phyloP scores from a whole-genome alignment of 176 grass and related monocot genomes.

The Bonia amplexicaulis region DNA sequence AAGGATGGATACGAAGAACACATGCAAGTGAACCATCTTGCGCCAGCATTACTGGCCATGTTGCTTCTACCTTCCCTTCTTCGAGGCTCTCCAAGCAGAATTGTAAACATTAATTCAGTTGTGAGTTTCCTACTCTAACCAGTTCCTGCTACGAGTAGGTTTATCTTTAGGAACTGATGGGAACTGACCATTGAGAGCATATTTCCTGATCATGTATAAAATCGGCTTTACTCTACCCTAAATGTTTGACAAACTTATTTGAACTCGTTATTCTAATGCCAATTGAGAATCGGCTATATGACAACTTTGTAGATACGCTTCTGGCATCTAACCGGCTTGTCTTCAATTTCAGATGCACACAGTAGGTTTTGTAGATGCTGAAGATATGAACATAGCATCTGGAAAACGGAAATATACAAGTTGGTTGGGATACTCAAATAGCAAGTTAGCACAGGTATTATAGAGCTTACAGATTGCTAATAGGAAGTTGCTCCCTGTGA shows the following conservation, averaged over 20 bases:
- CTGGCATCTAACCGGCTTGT: neutral
- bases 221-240: neutral
- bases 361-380: slow-evolving; percentile 74
- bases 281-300: neutral
- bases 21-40: slow-evolving; percentile 99
- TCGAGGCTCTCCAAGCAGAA: slow-evolving; percentile 86
- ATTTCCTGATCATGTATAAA: neutral
- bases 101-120: slow-evolving; percentile 93
- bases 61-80: slow-evolving; percentile 96
- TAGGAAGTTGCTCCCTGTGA: neutral
- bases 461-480: neutral
- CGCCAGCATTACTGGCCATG: slow-evolving; percentile 73
- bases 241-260: neutral
- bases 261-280: neutral
- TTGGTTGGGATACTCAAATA: slow-evolving; percentile 78
- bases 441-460: slow-evolving; percentile 91
- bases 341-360: slow-evolving; percentile 76
- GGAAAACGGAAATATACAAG: slow-evolving; percentile 74
- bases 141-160: neutral
- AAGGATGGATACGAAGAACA: slow-evolving; percentile 95
- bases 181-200: no score
- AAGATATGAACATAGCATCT: slow-evolving; percentile 89
- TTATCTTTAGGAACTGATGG: neutral
- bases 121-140: slow-evolving; percentile 44
- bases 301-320: neutral